A percentile compares a stretch with the other conserved stretches of the same genome.
phyloP scores from a whole-genome alignment of 148 eudicot genomes.

The Fagopyrum homotropicum region DNA sequence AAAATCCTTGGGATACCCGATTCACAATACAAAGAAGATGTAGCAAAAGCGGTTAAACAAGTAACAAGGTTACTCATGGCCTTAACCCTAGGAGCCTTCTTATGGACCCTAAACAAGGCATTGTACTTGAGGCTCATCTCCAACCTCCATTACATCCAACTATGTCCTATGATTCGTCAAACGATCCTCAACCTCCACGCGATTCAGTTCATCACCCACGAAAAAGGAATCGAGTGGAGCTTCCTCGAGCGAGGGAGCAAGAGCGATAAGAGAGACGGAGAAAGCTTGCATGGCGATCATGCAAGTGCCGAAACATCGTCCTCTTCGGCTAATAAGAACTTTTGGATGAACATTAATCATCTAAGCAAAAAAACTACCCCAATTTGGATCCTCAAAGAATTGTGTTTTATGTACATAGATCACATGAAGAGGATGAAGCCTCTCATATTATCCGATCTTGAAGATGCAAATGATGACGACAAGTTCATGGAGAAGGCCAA shows the following conservation, averaged over 20 bases:
- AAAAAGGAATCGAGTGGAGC: not conserved
- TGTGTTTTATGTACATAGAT: not conserved
- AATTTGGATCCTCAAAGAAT: not conserved
- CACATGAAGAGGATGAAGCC: constrained; percentile 4
- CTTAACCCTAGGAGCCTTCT: not conserved
- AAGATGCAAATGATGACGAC: not conserved
- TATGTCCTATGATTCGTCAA: not conserved
- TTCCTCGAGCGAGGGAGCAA: not conserved
- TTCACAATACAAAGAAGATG: not conserved
- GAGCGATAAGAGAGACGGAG: no score
- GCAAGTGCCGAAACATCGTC: no score
- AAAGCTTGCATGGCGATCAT: no score
- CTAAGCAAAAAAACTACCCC: not conserved
- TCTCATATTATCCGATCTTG: not conserved
- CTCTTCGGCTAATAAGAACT: not conserved
- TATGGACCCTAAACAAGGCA: not conserved
- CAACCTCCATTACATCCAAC: not conserved
- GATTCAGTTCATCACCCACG: not conserved
- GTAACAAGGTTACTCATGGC: not conserved
- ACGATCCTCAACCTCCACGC: constrained; percentile 1
- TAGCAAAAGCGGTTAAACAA: not conserved
- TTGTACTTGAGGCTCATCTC: not conserved
- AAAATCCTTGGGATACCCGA: no score
- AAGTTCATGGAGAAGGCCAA: not conserved
- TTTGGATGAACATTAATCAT: constrained; percentile 2